A percentile compares a stretch with the other conserved stretches of the same genome.
phyloP scores from a whole-genome alignment of 139 green algal species.

The Micractinium conductrix region DNA sequence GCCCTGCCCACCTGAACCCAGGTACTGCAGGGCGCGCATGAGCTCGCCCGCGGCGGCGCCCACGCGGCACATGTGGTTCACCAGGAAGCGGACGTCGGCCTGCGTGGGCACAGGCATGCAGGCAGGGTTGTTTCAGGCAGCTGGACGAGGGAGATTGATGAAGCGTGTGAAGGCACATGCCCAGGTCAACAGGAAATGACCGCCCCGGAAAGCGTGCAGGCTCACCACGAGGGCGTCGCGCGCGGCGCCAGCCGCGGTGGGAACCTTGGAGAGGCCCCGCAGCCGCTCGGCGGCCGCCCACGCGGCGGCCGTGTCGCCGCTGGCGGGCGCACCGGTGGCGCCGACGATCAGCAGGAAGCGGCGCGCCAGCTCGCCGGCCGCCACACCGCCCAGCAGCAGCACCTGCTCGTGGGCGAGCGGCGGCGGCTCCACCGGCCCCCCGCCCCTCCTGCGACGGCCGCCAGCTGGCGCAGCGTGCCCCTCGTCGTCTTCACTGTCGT shows the following conservation, averaged over 20 bases:
- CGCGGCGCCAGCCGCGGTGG: not conserved
- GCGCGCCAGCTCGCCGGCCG: constrained; percentile 29
- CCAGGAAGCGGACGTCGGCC: not conserved
- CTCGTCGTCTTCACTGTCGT: not conserved
- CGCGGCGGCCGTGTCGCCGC: not conserved
- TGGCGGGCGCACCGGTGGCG: not conserved
- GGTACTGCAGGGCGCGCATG: constrained; percentile 25
- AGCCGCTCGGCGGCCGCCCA: not conserved
- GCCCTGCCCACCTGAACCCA: constrained; percentile 1
- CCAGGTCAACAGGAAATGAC: too few relatives aligned
- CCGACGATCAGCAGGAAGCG: constrained; percentile 40
- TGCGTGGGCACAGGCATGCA: not conserved
- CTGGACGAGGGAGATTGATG: not conserved
- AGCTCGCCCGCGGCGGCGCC: constrained; percentile 6
- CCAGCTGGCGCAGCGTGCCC: not conserved
- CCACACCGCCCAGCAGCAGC: constrained; percentile 44
- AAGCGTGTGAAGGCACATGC: not conserved
- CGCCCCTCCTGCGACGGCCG: not conserved
- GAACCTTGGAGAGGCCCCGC: not conserved
- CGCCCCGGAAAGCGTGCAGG: too few relatives aligned
- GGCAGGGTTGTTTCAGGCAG: not conserved
- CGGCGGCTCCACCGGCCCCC: not conserved
- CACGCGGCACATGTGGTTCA: not conserved
- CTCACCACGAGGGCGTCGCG: constrained; percentile 3
- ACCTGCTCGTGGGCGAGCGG: constrained; percentile 30